phyloP scores from a whole-genome alignment of 441 rosid genomes.

The Populus hybrid region DNA sequence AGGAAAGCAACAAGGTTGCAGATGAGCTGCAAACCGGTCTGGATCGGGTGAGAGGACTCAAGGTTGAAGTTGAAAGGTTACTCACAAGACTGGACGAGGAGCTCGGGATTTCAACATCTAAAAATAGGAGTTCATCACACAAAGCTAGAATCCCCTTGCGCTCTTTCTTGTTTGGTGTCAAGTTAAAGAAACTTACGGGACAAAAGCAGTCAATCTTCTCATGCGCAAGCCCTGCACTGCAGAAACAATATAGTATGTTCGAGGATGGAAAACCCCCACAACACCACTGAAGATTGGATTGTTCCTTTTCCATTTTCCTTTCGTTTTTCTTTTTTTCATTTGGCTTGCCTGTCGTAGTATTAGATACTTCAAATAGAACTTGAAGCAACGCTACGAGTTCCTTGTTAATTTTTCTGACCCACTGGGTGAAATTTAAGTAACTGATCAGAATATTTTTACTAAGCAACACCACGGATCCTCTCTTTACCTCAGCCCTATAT shows the following conservation, averaged over 20 bases:
- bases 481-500: not conserved
- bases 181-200: constrained; percentile 49
- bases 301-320: not conserved
- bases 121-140: constrained; percentile 31
- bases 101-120: constrained; percentile 38
- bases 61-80: constrained; percentile 49
- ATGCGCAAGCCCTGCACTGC: constrained; percentile 51
- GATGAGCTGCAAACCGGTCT: constrained; percentile 51
- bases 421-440: not conserved
- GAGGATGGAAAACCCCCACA: not conserved
- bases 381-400: not conserved
- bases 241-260: constrained; percentile 33
- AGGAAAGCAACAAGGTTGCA: constrained; percentile 68
- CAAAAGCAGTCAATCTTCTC: constrained; percentile 49
- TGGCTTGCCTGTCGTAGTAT: not conserved
- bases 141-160: constrained; percentile 60
- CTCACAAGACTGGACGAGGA: constrained; percentile 51
- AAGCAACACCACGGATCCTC: not conserved
- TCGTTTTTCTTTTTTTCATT: not conserved
- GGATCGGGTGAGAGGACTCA: constrained; percentile 40
- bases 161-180: constrained; percentile 83
- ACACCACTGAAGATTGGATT: not conserved
- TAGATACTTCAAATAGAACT: not conserved
- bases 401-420: not conserved
- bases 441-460: not conserved